These are phyloP conservation scores for Petrea volubilis DNA, from an alignment of 257 asterid genomes.

Conservation along the genomic window DNA sequence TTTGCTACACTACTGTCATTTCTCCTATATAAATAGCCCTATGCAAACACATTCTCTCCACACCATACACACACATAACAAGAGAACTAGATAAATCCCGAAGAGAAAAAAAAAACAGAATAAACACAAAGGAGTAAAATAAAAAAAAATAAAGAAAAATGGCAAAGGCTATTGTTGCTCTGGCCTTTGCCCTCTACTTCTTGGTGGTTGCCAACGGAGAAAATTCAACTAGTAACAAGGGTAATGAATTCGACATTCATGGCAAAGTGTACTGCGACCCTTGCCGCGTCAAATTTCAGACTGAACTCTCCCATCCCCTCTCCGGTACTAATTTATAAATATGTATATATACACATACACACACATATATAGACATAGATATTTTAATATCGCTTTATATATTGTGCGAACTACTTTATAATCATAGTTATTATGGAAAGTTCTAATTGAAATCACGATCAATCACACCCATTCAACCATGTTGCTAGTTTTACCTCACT, in stretches of 20 bases:
- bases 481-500: no score
- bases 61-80: slow-evolving; percentile 31
- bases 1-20: neutral
- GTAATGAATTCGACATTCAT: slow-evolving; percentile 31
- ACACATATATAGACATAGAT: no score
- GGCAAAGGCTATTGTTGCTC: slow-evolving; percentile 39
- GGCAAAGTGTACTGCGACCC: slow-evolving; percentile 62
- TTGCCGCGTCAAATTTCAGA: slow-evolving; percentile 46
- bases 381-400: no score
- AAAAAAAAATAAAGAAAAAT: slow-evolving; percentile 13
- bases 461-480: no score
- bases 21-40: slow-evolving; percentile 20
- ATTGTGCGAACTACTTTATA: no score
- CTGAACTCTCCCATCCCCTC: slow-evolving; percentile 39
- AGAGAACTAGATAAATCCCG: slow-evolving; percentile 21
- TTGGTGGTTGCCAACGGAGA: slow-evolving; percentile 18
- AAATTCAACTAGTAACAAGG: slow-evolving; percentile 11
- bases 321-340: slow-evolving; percentile 28
- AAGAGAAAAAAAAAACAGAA: neutral
- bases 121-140: neutral
- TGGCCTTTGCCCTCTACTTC: slow-evolving; percentile 36
- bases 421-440: no score
- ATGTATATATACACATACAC: no score
- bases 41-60: neutral
- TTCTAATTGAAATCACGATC: no score